A percentile compares a stretch with the other conserved stretches of the same genome.
Evolutionary conservation across 176 grass and related monocot species (phyloP).

Genomic region (Calamus simplicifolius): DNA sequence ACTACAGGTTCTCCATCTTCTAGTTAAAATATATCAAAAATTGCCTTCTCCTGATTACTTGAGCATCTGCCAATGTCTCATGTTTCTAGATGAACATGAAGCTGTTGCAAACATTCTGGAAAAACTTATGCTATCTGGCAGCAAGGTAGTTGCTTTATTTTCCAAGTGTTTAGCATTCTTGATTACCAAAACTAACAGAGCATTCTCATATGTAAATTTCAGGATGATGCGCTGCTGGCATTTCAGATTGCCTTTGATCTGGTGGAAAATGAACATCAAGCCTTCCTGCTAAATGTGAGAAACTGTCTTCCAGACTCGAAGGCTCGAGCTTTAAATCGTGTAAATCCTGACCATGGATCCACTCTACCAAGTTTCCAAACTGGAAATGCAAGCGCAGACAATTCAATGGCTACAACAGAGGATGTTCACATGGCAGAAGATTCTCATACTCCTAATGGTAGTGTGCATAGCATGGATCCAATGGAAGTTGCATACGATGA

Average conservation of each 20-base stretch:
- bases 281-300: conserved; percentile 73
- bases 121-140: conserved; percentile 79
- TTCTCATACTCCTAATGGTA: conserved; percentile 39
- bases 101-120: conserved; percentile 79
- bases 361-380: conserved; percentile 34
- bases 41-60: conserved; percentile 76
- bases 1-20: conserved; percentile 71
- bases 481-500: conserved; percentile 46
- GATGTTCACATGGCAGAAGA: conserved; percentile 89
- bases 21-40: conserved; percentile 91
- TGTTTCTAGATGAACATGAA: conserved; percentile 85
- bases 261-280: conserved; percentile 97
- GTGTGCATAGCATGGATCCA: conserved; percentile 47
- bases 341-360: conserved; percentile 9
- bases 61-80: conserved; percentile 93
- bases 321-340: background rate
- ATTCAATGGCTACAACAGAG: conserved; percentile 26
- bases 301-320: conserved; percentile 28
- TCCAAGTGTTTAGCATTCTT: background rate
- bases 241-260: conserved; percentile 99
- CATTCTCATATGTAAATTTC: conserved; percentile 24
- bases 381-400: conserved; percentile 21
- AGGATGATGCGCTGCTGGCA: conserved; percentile 87
- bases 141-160: conserved; percentile 44
- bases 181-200: conserved; percentile 3